These are phyloP conservation scores for Sporisorium graminicola DNA, from an alignment of 1,284 basidiomycete species.

Conservation along the genomic window DNA sequence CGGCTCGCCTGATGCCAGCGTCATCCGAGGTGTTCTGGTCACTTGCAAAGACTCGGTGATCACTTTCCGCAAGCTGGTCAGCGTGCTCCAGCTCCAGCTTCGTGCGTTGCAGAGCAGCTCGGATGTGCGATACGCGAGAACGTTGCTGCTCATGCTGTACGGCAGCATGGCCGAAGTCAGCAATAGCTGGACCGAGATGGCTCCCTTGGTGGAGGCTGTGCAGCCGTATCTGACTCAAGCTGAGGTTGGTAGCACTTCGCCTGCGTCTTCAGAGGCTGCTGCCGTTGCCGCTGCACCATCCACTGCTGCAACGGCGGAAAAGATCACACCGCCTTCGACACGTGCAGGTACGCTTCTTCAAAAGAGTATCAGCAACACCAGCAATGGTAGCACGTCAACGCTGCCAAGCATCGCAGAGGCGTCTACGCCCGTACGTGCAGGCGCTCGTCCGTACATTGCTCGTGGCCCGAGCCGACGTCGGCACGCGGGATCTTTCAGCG, in stretches of 20 bases:
- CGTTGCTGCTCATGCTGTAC: constrained; percentile 87
- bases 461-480: constrained; percentile 41
- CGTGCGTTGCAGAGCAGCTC: constrained; percentile 78
- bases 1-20: constrained; percentile 76
- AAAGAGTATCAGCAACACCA: constrained; percentile 29
- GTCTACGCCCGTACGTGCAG: constrained; percentile 37
- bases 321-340: constrained; percentile 28
- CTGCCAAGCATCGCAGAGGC: constrained; percentile 64
- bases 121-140: constrained; percentile 88
- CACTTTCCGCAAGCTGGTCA: constrained; percentile 87
- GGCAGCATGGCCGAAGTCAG: constrained; percentile 90
- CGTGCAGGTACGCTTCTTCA: constrained; percentile 28
- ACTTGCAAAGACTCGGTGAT: constrained; percentile 86
- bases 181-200: constrained; percentile 84
- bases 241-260: constrained; percentile 17
- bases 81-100: constrained; percentile 84
- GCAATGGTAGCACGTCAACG: constrained; percentile 25
- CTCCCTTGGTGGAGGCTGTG: constrained; percentile 80
- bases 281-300: not conserved
- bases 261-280: constrained; percentile 17
- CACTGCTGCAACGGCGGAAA: not conserved
- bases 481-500: constrained; percentile 64
- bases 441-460: constrained; percentile 34
- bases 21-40: constrained; percentile 85
- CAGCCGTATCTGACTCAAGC: constrained; percentile 53